phyloP scores from a whole-genome alignment of 805 yeast species.

The Candida taoyuanica region DNA sequence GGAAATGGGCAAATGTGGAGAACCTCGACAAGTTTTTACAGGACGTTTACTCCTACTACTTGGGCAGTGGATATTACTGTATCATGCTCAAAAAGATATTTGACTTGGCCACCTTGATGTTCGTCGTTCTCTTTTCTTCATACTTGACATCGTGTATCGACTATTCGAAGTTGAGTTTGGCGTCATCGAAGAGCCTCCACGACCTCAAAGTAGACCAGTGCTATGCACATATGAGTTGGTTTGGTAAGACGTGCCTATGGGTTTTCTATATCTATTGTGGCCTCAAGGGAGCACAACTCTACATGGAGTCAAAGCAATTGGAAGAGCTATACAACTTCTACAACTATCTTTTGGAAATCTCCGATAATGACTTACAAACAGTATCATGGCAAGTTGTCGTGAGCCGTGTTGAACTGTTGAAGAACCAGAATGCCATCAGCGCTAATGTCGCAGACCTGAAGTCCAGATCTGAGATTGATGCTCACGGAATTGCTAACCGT shows the following conservation, averaged over 20 bases:
- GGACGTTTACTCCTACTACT: constrained; percentile 78
- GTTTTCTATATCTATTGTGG: constrained; percentile 50
- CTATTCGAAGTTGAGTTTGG: constrained; percentile 40
- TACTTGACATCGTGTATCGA: constrained; percentile 82
- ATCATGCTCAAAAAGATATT: constrained; percentile 62
- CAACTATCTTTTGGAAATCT: constrained; percentile 60
- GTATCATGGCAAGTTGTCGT: constrained; percentile 90
- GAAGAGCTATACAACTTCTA: constrained; percentile 76
- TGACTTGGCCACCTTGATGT: constrained; percentile 70
- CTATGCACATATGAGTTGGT: constrained; percentile 40
- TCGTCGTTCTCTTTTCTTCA: constrained; percentile 74
- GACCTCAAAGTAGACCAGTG: constrained; percentile 37
- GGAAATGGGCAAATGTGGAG: constrained; percentile 96
- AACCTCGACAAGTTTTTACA: constrained; percentile 83
- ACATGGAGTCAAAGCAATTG: constrained; percentile 61
- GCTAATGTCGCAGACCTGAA: constrained; percentile 51
- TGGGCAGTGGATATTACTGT: constrained; percentile 80
- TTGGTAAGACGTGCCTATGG: constrained; percentile 59
- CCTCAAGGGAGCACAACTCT: constrained; percentile 49
- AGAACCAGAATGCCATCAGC: constrained; percentile 70
- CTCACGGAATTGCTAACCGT: constrained; percentile 92
- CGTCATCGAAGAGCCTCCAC: constrained; percentile 20
- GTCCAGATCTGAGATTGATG: constrained; percentile 73
- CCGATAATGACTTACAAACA: constrained; percentile 84
- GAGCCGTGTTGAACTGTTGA: constrained; percentile 62